Evolutionary conservation across 2,329 filamentous ascomycete species (phyloP), one percentile per base, ranked within the genome.

Genomic region (Pseudogymnoascus sp.): DNA sequence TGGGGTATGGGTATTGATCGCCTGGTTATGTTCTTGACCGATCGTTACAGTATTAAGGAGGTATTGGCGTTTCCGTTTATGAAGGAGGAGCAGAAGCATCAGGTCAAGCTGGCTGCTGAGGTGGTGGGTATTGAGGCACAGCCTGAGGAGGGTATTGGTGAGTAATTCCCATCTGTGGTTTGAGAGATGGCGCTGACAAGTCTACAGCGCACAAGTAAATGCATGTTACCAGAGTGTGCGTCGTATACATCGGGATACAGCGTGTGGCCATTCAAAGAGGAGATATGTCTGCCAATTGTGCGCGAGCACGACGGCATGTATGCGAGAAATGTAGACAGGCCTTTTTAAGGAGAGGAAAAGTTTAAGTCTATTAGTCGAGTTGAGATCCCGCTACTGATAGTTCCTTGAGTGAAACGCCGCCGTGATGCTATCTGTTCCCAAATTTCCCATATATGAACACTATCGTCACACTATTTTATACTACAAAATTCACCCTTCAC

Each of bases 1-100:
- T 99, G 89, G 88, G 94, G 92, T 66, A 90, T 97, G 83, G 94
- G 94, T 65, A 94, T 96, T 66, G 92, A 97, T 77, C 86, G 92
- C 62, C 77, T 95, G 74, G 88, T 91, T 73, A 95, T 95, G 91
- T 95, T 95, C 82, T 77, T 97, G 74, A 96, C 92, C 56, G 85
- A 97, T 75, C 89, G 96, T 77, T 94, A 95, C 78, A 89, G 84
- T 67, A 99, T 99, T 74, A 92, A 94, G 76, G 94, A 99, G 76
- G 92, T 97, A 2, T 77, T 97, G 64, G 85, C 92, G 7, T 99
- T 99, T 84, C 94, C 94, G 9, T 92, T 96, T 77, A 96, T 99
- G 90, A 96, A 95, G 83, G 89, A 92, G 57, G 88, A 92, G 69
- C 76, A 79, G 64, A 71, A 73, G 62, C 74, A 74, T 65, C 79